A percentile compares a stretch with the other conserved stretches of the same genome.
phyloP scores from a whole-genome alignment of 768 basidiomycete species.

The Mycena sanguinolenta region DNA sequence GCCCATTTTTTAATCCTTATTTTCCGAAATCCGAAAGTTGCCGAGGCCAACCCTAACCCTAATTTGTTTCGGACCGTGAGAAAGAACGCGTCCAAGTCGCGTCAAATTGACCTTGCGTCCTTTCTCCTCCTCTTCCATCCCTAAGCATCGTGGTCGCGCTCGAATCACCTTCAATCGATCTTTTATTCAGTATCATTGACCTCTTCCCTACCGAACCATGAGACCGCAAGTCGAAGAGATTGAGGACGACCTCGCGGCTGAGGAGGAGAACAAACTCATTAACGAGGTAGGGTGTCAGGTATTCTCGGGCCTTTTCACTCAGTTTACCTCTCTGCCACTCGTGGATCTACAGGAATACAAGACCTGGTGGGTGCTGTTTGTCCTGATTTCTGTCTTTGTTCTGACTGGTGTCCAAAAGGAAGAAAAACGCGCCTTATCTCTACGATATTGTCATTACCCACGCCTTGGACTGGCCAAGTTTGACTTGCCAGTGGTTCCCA shows the following conservation, averaged over 20 bases:
- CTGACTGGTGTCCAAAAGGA: constrained; percentile 62
- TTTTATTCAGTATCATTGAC: background rate
- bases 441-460: constrained; percentile 98
- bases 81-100: constrained; percentile 15
- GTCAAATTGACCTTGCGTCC: constrained; percentile 3
- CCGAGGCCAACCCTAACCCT: background rate
- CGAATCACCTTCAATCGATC: background rate
- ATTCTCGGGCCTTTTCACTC: constrained; percentile 18
- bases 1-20: too few species aligned
- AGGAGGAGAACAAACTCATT: constrained; percentile 90
- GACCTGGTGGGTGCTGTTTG: constrained; percentile 68
- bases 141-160: background rate
- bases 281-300: constrained; percentile 81
- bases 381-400: constrained; percentile 3
- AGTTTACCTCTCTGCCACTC: constrained; percentile 4
- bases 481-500: constrained; percentile 99
- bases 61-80: background rate
- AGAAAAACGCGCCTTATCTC: constrained; percentile 97
- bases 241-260: constrained; percentile 84
- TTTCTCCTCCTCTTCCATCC: background rate
- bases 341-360: constrained; percentile 77
- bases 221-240: constrained; percentile 73
- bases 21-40: too few species aligned
- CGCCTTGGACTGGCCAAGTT: constrained; percentile 96
- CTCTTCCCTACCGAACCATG: constrained; percentile 46